Evolutionary conservation across 108 stramenopile genomes (phyloP), one percentile per base, ranked within the genome.

Genomic region (Cyclotella sp.): DNA sequence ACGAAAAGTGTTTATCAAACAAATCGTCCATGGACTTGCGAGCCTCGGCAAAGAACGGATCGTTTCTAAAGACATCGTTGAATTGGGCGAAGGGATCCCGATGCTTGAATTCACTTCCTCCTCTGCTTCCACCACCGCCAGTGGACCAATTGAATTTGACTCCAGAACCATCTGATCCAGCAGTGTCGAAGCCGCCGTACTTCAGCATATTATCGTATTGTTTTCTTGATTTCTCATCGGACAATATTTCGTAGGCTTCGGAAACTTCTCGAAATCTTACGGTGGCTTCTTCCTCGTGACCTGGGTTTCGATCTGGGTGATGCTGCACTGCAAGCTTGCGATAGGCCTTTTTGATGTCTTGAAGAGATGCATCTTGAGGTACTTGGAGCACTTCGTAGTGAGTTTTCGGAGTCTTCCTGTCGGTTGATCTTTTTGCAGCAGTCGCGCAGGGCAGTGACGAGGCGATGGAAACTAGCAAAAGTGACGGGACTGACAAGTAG

Each of bases 201-300:
- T 86, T 86, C 45, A 97, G 94, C 73, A 80, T 96, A 46, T 88
- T 70, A 73, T 99, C 95, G 77, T 98, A 99, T 11, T 96, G 45
- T 21, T 79, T 70, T 9, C 96, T 88, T 73, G 94, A 94, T 5
- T 76, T 78, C 46, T 90, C 84, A 86, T 97, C 96, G 34, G 88
- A 89, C 22, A 99, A 75, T 1, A 98, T 90, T 62, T 97, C 96
- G 83, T 97, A 97, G 15, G 97, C 97, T 77, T 97, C 92, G 19
- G 89, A 85, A 18, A 98, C 90, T 58, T 97, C 89, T 65, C 97
- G 92, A 79, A 99, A 99, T 26, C 29, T 40, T 8, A 63, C 40
- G 0, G 76, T 70, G 11, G 88, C 91, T 30, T 83, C 66, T 63
- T 91, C 84, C 74, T 93, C 93, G 43, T 84, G 85, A 41, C 92